These are phyloP conservation scores for Sporobolomyces phaffii DNA, from an alignment of 768 basidiomycete genomes.

Conservation along the genomic window DNA sequence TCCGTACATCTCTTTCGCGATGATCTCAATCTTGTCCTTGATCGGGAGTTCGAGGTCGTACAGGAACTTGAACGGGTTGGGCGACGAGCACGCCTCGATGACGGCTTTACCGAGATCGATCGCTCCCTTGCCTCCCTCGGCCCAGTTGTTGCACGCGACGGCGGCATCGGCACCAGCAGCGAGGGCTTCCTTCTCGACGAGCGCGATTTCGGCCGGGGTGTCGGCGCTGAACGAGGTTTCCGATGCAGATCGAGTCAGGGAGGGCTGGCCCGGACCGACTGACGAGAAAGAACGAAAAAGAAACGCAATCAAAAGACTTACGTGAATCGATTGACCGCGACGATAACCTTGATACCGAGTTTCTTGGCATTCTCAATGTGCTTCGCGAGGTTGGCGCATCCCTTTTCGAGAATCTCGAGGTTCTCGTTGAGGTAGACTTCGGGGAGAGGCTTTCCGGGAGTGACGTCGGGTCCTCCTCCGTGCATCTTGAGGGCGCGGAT, in stretches of 20 bases:
- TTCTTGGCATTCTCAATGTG: constrained; percentile 93
- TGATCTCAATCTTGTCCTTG: constrained; percentile 78
- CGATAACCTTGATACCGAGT: constrained; percentile 91
- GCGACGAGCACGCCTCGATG: constrained; percentile 66
- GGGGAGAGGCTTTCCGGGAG: constrained; percentile 86
- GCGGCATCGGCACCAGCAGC: constrained; percentile 88
- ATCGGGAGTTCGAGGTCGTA: constrained; percentile 66
- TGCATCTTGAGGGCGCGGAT: constrained; percentile 99
- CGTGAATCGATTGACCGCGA: constrained; percentile 93
- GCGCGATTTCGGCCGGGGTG: constrained; percentile 77
- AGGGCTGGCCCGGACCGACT: too few relatives aligned
- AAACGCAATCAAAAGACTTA: constrained; percentile 44
- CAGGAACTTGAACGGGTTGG: constrained; percentile 73
- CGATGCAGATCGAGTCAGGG: too few relatives aligned
- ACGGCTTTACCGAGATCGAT: constrained; percentile 86
- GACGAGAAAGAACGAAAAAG: too few relatives aligned
- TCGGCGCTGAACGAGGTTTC: constrained; percentile 65
- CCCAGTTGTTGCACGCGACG: constrained; percentile 96
- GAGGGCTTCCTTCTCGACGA: constrained; percentile 72
- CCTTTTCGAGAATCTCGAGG: constrained; percentile 77
- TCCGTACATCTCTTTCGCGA: constrained; percentile 61
- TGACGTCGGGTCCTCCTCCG: constrained; percentile 92
- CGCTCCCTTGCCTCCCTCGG: constrained; percentile 86
- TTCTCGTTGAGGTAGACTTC: constrained; percentile 93
- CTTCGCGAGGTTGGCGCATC: constrained; percentile 83